Conservation (phyloP, 176 grass and related monocot species). For the Luzula sylvatica region DNA sequence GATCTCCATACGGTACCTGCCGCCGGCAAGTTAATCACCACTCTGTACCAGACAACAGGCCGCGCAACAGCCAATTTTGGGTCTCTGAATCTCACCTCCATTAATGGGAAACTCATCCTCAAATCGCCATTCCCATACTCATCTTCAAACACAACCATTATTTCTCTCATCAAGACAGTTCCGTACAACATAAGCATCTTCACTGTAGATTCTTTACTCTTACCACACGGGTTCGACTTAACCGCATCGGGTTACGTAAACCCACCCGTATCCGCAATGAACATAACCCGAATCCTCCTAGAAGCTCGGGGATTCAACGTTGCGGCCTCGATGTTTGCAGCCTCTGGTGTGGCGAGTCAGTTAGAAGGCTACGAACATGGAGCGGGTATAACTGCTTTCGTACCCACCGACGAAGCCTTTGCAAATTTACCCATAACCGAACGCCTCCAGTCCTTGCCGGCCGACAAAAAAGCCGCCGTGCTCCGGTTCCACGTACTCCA, state of each 20-base stretch:
- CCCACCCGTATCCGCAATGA: slow-evolving; percentile 38
- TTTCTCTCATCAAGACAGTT: slow-evolving; percentile 42
- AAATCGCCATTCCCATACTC: slow-evolving; percentile 50
- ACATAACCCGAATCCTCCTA: slow-evolving; percentile 72
- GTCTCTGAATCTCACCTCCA: slow-evolving; percentile 69
- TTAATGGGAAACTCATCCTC: slow-evolving; percentile 36
- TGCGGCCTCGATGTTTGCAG: slow-evolving; percentile 83
- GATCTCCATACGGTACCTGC: slow-evolving; percentile 46
- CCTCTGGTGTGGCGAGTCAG: slow-evolving; percentile 63
- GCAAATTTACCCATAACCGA: slow-evolving; percentile 54
- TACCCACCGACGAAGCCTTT: slow-evolving; percentile 94
- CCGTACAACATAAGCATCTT: slow-evolving; percentile 89
- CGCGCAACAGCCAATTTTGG: slow-evolving; percentile 72
- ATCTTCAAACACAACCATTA: slow-evolving; percentile 59
- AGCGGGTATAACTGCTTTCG: slow-evolving; percentile 85
- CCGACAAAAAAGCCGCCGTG: slow-evolving; percentile 67
- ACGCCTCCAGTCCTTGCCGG: slow-evolving; percentile 77
- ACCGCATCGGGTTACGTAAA: slow-evolving; percentile 45
- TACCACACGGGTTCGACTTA: slow-evolving; percentile 68
- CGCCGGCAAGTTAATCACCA: slow-evolving; percentile 71
- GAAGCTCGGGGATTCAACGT: slow-evolving; percentile 79
- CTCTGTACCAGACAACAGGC: slow-evolving; percentile 93
- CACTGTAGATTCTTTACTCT: slow-evolving; percentile 54
- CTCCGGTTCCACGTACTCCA: slow-evolving; percentile 97
- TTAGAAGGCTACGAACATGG: slow-evolving; percentile 73